Evolutionary conservation across 441 rosid species (phyloP), one percentile per base, ranked within the genome.

Genomic region (Corymbia citriodora): DNA sequence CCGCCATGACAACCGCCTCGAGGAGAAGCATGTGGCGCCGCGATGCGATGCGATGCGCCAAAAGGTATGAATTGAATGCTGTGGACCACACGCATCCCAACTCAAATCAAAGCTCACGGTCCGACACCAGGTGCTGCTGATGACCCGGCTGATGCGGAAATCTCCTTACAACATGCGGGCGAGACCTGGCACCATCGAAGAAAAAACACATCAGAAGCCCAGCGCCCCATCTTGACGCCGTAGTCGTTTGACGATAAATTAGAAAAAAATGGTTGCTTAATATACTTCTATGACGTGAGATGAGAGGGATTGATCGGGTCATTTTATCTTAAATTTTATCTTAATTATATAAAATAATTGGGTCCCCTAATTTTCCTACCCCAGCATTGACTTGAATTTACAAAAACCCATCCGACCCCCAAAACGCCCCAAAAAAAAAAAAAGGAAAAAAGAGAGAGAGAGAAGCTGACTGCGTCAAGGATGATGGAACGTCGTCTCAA

Each of bases 401-500:
- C 7, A 31, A 45, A n/a, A 70, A 4, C 31, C 23, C 40, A 10
- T 68, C 40, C 40, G 40, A 33, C 9, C 36, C 33, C 33, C n/a
- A n/a, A n/a, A n/a, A n/a, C n/a, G n/a, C n/a, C n/a, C 33, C 33
- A 33, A 33, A 33, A 33, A 33, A 33, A 33, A 33, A 33, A 33
- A 33, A 33, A 33, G 2, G 2, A 10, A 1, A 0, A 17, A 9
- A 55, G 57, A 55, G 40, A 36, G 40, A 55, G 8, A 0, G 2
- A 16, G 6, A 16, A 19, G 85, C 85, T 79, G 85, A 79, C 53
- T 27, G 53, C 18, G 85, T 79, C 85, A 79, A 79, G 18, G 8
- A 12, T 1, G 52, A 12, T 1, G 52, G 85, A 15, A 79, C 52
- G 9, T 7, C 85, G 85, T 45, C 31, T 45, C 27, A 18, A 79